Base-by-base conservation (phyloP, 768 basidiomycete species). In the Termitomyces sp. region DNA sequence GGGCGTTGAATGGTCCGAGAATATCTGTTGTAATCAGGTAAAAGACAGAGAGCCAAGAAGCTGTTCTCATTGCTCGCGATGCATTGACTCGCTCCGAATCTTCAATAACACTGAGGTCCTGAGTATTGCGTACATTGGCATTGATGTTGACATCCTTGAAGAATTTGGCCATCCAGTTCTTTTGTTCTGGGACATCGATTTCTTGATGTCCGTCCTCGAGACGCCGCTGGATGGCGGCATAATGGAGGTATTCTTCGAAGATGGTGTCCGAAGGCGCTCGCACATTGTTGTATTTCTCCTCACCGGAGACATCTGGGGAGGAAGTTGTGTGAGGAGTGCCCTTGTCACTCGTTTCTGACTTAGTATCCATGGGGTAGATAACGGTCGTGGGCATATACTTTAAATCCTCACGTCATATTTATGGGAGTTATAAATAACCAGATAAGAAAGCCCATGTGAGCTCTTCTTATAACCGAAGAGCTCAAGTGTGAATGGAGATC, bases 21-120 rank as follows among this genome's bases (percentile, higher is more conserved):
- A 85, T 83, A 59, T 85, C 84, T 0, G 81, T 83, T 2, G 83
- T 84, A 54, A 84, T 82, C 23, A 83, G 69, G 61, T 79, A 83
- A 57, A 84, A 83, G 0, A 81, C 63, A 1, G 75, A 70, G 0
- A 74, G 70, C 82, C 81, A 83, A 0, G 74, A 71, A 1, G 81
- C 79, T 0, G 77, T 71, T 50, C 79, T 72, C 38, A 83, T 61
- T 0, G 80, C 78, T 21, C 79, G 66, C 4, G 75, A 73, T 33
- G 81, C 80, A 8, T 65, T 69, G 23, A 65, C 70, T 50, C 54
- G 70, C 58, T 73, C 78, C 43, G 67, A 58, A 44, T 74, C 63
- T 42, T 64, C 63, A 15, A 67, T 69, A 64, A 58, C 26, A 45
- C 40, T 54, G 37, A 49, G 37, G 19, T 53, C 47, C 17, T 46